Base-by-base conservation (phyloP, 1,139 yeast species). In the Candida dubliniensis region DNA sequence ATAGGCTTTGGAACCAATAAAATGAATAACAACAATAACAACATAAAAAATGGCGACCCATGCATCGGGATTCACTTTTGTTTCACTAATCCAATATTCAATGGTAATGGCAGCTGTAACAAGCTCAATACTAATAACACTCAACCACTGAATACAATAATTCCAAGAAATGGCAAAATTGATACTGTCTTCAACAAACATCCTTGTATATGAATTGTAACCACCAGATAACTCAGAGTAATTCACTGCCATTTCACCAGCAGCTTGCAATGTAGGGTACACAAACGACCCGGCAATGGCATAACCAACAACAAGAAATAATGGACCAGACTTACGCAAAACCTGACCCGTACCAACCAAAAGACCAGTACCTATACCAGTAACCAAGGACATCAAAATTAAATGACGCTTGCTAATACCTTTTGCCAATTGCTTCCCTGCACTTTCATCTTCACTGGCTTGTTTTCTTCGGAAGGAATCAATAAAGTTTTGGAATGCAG, bases 81-180 rank as follows among this genome's bases (percentile, higher is more conserved):
- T 50, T 36, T 47, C 56, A 9, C 50, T 42, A 41, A 58, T 63
- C 75, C 75, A 69, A 52, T 53, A 68, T 46, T 58, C 54, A 47
- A 68, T 64, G 15, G 74, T 69, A 46, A 69, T 60, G 9, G 74
- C 59, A 18, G 74, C 74, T 10, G 74, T 68, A 40, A 69, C 75
- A 54, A 69, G 63, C 48, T 69, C 75, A 48, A 69, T 64, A 29
- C 73, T 67, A 46, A 69, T 66, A 38, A 69, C 72, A 10, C 71
- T 64, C 31, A 68, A 53, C 75, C 75, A 69, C 52, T 68, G 74
- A 41, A 69, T 65, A 59, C 72, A 67, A 52, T 69, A 69, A 53
- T 69, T 69, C 74, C 74, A 68, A 27, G 71, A 65, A 46, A 69
- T 63, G 14, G 74, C 73, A 54, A 68, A 69, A 6, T 71, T 71